Evolutionary conservation across 2,329 filamentous ascomycete species (phyloP), one percentile per base, ranked within the genome.

Genomic region (Beauveria bassiana): DNA sequence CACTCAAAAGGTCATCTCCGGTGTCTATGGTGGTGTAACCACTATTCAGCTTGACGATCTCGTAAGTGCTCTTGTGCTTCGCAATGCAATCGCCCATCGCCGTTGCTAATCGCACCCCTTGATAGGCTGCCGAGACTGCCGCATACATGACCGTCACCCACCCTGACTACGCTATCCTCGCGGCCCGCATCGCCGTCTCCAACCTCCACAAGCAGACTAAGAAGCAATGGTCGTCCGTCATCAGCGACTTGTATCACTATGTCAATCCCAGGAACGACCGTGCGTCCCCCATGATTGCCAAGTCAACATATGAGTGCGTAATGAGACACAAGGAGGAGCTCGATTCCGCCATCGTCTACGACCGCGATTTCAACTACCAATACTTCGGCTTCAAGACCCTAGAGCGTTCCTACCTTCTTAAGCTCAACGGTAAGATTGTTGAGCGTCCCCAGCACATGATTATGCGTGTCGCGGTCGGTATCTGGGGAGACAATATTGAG

Each of bases 191-290:
- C 73, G 95, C 95, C 69, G 95, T 99, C 61, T 99, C 95, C 72
- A 99, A 99, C 81, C 89, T 99, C 63, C 95, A 99, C 87, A 99
- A 99, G 81, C 95, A 99, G 84, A 99, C 95, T 66, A 98, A 98
- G 86, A 99, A 99, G 84, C 93, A 98, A 75, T 99, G 96, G 81
- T 98, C 95, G n/a, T 82, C 91, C 55, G 95, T 99, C 63, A 85
- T 99, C 69, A 88, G 86, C 70, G 95, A 99, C 71, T 86, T 99
- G 47, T 97, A 93, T 79, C 84, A 95, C 80, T 99, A 97, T 76
- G 81, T 96, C 77, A 99, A 99, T 80, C 92, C 93, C 65, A 96
- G 91, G 80, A 99, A 96, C 77, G 79, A 81, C 65, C 88, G 82
- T 68, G 74, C 82, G 8, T 93, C 93, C 56, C 93, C 95, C 62